phyloP scores from a whole-genome alignment of 164 flowering plant species.

The Macadamia integrifolia region DNA sequence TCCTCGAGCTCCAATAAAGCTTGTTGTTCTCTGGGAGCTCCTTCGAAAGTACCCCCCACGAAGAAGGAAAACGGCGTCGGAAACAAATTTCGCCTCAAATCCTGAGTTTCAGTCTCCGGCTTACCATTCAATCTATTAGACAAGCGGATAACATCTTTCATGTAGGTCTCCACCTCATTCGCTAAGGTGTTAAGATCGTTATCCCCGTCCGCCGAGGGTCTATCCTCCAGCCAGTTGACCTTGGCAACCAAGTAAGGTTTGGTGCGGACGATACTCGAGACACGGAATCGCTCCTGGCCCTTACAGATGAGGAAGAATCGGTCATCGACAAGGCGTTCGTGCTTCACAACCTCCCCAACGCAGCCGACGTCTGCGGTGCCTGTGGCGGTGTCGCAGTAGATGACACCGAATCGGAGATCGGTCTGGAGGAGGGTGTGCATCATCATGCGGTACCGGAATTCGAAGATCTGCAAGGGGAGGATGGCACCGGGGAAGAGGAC shows the following conservation, averaged over 20 bases:
- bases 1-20: slow-evolving; percentile 91
- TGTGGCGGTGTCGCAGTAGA: slow-evolving; percentile 67
- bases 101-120: slow-evolving; percentile 77
- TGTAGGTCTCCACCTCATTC: slow-evolving; percentile 65
- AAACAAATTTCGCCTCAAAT: slow-evolving; percentile 70
- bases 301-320: slow-evolving; percentile 93
- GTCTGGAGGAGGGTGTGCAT: slow-evolving; percentile 95
- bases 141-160: slow-evolving; percentile 90
- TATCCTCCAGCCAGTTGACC: slow-evolving; percentile 86
- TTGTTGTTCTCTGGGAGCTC: slow-evolving; percentile 97
- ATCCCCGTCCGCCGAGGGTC: slow-evolving; percentile 53
- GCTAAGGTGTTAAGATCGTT: slow-evolving; percentile 68
- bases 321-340: slow-evolving; percentile 90
- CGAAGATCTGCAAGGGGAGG: slow-evolving; percentile 92
- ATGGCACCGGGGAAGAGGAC: slow-evolving; percentile 96
- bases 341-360: slow-evolving; percentile 93
- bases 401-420: slow-evolving; percentile 92
- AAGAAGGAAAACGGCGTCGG: slow-evolving; percentile 97
- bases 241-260: slow-evolving; percentile 85
- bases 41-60: slow-evolving; percentile 94
- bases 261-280: slow-evolving; percentile 52
- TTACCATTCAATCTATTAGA: slow-evolving; percentile 87
- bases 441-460: slow-evolving; percentile 94
- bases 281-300: slow-evolving; percentile 90
- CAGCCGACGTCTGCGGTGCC: slow-evolving; percentile 88